phyloP scores from a whole-genome alignment of 2,329 filamentous ascomycete species.

The Fusarium fujikuroi region DNA sequence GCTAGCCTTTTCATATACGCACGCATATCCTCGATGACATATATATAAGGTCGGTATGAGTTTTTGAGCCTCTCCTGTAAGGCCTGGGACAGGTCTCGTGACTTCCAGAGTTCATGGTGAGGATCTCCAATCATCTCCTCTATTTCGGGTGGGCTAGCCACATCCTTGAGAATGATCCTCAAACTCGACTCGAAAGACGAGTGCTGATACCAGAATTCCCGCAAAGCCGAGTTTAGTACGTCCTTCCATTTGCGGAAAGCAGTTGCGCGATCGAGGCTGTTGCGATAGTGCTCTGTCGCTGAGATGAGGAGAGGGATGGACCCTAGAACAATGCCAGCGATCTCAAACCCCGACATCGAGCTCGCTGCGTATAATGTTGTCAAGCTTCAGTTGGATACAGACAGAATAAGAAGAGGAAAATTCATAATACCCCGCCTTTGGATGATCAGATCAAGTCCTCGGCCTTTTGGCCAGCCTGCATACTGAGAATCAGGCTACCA shows the following conservation, averaged over 20 bases:
- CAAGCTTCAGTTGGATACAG: fast-evolving
- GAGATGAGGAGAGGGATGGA: background rate
- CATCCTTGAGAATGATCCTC: background rate
- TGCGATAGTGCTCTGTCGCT: background rate
- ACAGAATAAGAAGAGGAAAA: background rate
- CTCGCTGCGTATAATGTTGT: background rate
- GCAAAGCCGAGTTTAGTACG: background rate
- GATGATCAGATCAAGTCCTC: background rate
- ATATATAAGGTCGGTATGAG: background rate
- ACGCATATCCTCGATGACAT: background rate
- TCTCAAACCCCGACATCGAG: background rate
- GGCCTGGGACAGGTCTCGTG: background rate
- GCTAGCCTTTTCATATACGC: background rate
- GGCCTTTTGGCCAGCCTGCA: background rate
- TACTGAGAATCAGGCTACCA: background rate
- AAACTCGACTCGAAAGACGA: background rate
- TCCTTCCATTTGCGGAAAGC: background rate
- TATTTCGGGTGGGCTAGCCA: background rate
- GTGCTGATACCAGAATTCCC: background rate
- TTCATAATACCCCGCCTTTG: background rate
- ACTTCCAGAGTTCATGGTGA: background rate
- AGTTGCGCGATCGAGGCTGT: background rate
- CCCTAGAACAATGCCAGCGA: background rate
- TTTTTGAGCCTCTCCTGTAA: background rate
- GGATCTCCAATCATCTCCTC: background rate